Base-by-base conservation (phyloP, 192 early-diverging fungal species). In the Allomyces javanicus region DNA sequence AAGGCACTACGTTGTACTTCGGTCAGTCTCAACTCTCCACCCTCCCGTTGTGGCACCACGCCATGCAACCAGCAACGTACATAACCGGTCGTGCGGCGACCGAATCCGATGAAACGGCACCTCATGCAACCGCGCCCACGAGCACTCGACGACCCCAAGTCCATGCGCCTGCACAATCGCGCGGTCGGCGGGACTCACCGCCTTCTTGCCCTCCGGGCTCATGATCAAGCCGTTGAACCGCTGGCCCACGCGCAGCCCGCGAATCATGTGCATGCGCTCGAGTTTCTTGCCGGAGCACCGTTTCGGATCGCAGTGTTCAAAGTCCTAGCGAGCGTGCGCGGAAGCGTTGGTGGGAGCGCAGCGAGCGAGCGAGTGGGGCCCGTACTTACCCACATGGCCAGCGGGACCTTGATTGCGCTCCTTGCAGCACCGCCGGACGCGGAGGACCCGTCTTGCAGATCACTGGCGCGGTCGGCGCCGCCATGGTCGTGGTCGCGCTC, bases 281-380 rank as follows among this genome's bases (percentile, higher is more conserved):
- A 99, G 74, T 70, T 91, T 91, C 62, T 88, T 86, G 64, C 96
- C 94, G 4, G 91, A 95, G 75, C 94, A 97, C 21, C 94, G 85
- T 75, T 96, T 94, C 0, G 96, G 96, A 72, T 99, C 96, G 77
- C 94, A 97, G 72, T 99, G 96, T 66, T 89, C 90, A 81, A 99
- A 99, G 75, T 99, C 96, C 91, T 78, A 40, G 44, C 44, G 61
- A 62, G n/a, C 14, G 33, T 9, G 9, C 4, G 43, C 9, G 25
- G 4, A 64, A 62, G 43, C 24, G 14, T 63, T 26, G 61, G 50
- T 22, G 11, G n/a, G n/a, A n/a, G n/a, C n/a, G n/a, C n/a, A n/a
- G 23, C 19, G 14, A 64, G 10, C 61, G 23, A 33, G 10, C 24
- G n/a, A n/a, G n/a, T n/a, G 25, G 17, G 50, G 21, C 33, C 25